Base-by-base conservation (phyloP, 192 early-diverging fungal genomes). In the Podochytrium sp. region DNA sequence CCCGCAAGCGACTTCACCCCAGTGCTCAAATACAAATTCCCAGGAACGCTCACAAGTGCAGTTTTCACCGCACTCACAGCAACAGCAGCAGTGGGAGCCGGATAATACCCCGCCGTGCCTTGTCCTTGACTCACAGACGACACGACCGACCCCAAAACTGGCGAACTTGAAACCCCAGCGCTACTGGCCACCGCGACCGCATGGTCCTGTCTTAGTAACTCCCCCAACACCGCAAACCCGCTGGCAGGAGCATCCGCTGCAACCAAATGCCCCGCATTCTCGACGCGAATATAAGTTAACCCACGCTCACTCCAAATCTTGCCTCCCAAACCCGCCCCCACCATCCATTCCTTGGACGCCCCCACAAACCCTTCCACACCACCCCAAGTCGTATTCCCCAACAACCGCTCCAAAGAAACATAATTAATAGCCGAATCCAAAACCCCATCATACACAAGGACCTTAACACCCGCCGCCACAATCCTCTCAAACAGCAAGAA, bases 191-290 rank as follows among this genome's bases (percentile, higher is more conserved):
- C n/a, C n/a, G n/a, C n/a, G n/a, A n/a, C n/a, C n/a, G n/a, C n/a
- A n/a, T n/a, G n/a, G n/a, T n/a, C n/a, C n/a, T n/a, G n/a, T n/a
- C n/a, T n/a, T n/a, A n/a, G n/a, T n/a, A n/a, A 47, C 10, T 47
- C 20, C 43, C 20, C 55, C 20, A 71, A 32, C 14, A 71, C 18
- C 33, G 34, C 68, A 32, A 38, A 38, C 2, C 18, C 61, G 37
- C 5, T 23, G 37, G 59, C 79, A 16, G 83, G 85, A 65, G 87
- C 83, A 77, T 92, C 91, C 33, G 85, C 86, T 2, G 87, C 85
- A 2, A 86, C 83, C 78, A 90, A 76, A 70, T 92, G 91, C 0
- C 91, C 91, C 3, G 88, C 86, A 23, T 82, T 79, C 41, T 88
- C 74, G 12, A 92, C 37, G 14, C 78, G 69, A 29, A 85, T 76